Evolutionary conservation across 2,329 filamentous ascomycete species (phyloP), one percentile per base, ranked within the genome.

Genomic region (Neophaeococcomyces mojaviensis): DNA sequence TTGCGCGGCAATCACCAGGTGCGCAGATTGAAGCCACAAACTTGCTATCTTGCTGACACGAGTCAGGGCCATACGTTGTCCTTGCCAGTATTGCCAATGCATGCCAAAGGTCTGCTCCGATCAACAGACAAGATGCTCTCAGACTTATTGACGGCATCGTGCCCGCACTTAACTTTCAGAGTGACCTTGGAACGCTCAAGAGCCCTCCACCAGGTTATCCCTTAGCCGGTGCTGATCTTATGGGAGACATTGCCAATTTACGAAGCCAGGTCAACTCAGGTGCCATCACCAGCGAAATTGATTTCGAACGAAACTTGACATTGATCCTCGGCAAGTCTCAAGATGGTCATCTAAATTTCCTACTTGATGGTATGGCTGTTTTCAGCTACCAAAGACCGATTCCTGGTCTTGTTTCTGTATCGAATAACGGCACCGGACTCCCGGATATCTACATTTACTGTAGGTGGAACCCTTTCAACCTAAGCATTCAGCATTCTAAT

Each of bases 331-430:
- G 69, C 19, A 67, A 66, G 1, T 74, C 76, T 4, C 79, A 84
- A 53, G 81, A 86, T 57, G 79, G 79, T 1, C 82, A 86, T 56
- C 54, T 67, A 15, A 37, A 6, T 12, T 52, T 59, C 18, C 31
- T 49, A 3, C 44, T 59, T n/a, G 63, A 61, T 43, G 61, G 60
- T 1, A 48, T 57, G 18, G 44, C 46, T 1, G 53, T 63, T 7
- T 79, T 83, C 43, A 64, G 67, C 2, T 79, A 73, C 55, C 62
- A 71, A n/a, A 74, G 76, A 2, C 74, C 78, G 52, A 64, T 71
- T 4, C 67, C 80, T 55, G 69, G 16, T 15, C 28, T 74, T 9
- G 63, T 84, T 10, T 42, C 28, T 15, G 20, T 31, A 10, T 42
- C 31, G 12, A 19, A 32, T 9, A 24, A 39, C 20, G 37, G 37